Conservation (phyloP, 208 protist genomes). For the Crithidia fasciculata region DNA sequence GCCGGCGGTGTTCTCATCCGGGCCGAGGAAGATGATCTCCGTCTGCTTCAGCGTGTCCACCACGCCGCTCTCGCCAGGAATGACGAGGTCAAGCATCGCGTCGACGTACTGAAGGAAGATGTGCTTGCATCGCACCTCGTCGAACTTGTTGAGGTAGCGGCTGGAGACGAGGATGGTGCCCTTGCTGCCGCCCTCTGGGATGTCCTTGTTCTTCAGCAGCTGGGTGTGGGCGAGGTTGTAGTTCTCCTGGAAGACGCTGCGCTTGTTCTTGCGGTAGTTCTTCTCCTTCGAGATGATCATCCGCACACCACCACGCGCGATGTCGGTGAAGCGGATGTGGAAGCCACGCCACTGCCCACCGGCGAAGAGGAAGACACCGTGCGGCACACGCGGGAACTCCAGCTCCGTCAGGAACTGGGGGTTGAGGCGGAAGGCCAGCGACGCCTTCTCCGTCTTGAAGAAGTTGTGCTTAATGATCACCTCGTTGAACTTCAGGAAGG, state of each 20-base stretch:
- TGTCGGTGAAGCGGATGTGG: constrained; percentile 96
- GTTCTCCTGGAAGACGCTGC: constrained; percentile 95
- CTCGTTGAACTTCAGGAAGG: constrained; percentile 93
- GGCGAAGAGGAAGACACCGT: constrained; percentile 94
- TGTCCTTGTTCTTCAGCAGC: constrained; percentile 97
- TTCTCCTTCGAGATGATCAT: constrained; percentile 94
- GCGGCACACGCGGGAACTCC: constrained; percentile 83
- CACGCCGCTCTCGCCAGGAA: constrained; percentile 81
- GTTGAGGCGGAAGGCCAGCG: constrained; percentile 92
- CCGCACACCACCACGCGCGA: constrained; percentile 95
- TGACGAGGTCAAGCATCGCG: constrained; percentile 91
- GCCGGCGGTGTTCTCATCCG: constrained; percentile 95
- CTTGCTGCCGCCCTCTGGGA: constrained; percentile 97
- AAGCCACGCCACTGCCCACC: constrained; percentile 95
- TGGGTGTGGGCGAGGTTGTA: constrained; percentile 97
- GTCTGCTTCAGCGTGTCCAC: constrained; percentile 78
- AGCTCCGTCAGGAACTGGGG: constrained; percentile 80
- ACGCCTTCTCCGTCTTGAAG: constrained; percentile 93
- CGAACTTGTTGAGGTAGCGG: constrained; percentile 78
- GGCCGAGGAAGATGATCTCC: constrained; percentile 97
- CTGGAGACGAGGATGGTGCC: constrained; percentile 91
- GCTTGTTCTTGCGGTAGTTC: constrained; percentile 90
- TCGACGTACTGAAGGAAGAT: constrained; percentile 96
- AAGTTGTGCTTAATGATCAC: constrained; percentile 95
- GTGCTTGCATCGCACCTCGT: constrained; percentile 62